Conservation (phyloP, 495 filamentous ascomycete genomes). For the Lepraria neglecta region DNA sequence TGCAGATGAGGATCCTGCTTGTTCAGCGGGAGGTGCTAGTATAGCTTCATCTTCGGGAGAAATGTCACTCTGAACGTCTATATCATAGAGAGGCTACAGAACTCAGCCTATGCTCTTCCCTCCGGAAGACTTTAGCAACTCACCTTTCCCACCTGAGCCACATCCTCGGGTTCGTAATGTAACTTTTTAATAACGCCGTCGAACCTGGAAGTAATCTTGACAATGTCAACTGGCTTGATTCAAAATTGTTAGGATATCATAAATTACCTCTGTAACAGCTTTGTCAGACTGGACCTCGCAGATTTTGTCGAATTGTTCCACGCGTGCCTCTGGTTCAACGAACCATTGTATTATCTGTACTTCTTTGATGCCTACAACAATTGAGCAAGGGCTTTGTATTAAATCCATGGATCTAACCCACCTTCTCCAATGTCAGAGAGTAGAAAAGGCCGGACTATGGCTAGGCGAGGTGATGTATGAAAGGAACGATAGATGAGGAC, state of each 20-base stretch:
- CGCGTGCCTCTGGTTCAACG: constrained; percentile 87
- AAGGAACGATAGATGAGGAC: constrained; percentile 37
- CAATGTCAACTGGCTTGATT: constrained; percentile 1
- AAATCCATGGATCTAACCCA: constrained; percentile 33
- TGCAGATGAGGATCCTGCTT: constrained; percentile 24
- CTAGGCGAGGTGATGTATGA: constrained; percentile 51
- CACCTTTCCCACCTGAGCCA: constrained; percentile 86
- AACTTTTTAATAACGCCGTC: constrained; percentile 94
- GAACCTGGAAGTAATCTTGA: constrained; percentile 84
- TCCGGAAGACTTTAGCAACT: not conserved
- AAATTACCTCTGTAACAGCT: constrained; percentile 77
- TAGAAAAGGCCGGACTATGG: constrained; percentile 74
- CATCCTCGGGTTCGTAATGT: constrained; percentile 91
- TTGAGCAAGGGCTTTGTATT: not conserved
- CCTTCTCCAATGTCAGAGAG: constrained; percentile 97
- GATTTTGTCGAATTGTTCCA: constrained; percentile 95
- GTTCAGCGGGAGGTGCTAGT: constrained; percentile 31
- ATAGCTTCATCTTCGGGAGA: constrained; percentile 49
- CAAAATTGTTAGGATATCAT: not conserved
- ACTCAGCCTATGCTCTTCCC: constrained; percentile 29
- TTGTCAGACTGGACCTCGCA: constrained; percentile 99
- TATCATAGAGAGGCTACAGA: constrained; percentile 46
- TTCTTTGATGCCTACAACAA: constrained; percentile 75
- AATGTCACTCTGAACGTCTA: constrained; percentile 54
- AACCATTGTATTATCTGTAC: constrained; percentile 99